Evolutionary conservation across 495 filamentous ascomycete species (phyloP).

Genomic region (Xylaria longipes): DNA sequence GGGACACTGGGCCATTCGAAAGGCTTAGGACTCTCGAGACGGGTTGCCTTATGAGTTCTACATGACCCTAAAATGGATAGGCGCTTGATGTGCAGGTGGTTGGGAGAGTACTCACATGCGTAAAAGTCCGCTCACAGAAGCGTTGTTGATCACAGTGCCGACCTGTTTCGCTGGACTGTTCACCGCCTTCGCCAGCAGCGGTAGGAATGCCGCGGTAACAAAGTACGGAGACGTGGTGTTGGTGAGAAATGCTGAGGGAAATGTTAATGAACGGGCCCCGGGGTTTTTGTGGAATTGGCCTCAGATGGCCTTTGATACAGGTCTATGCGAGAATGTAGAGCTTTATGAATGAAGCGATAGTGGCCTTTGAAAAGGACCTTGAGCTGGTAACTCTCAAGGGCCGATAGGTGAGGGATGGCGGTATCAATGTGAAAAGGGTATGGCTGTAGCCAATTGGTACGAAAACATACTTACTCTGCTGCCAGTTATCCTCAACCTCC

Average conservation of each 20-base stretch:
- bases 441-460: too few relatives aligned
- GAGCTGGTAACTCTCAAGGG: background rate
- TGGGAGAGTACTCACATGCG: slow-evolving; percentile 31
- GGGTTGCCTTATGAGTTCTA: background rate
- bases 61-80: background rate
- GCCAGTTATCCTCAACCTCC: slow-evolving; percentile 59
- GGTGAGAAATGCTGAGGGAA: slow-evolving; percentile 66
- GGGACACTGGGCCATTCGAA: background rate
- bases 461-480: too few relatives aligned
- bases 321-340: background rate
- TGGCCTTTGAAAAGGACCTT: background rate
- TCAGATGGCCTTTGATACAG: background rate
- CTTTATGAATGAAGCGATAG: background rate
- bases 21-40: background rate
- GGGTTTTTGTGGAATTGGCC: background rate
- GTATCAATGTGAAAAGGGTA: background rate
- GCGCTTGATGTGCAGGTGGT: background rate
- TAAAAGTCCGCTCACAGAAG: slow-evolving; percentile 54
- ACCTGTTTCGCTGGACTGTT: slow-evolving; percentile 57
- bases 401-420: background rate
- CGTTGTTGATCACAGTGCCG: slow-evolving; percentile 65
- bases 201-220: slow-evolving; percentile 51
- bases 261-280: slow-evolving; percentile 51
- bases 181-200: slow-evolving; percentile 50
- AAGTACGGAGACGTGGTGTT: slow-evolving; percentile 77